A percentile compares a stretch with the other conserved stretches of the same genome.
Evolutionary conservation across 2,329 filamentous ascomycete species (phyloP).

Genomic region (Fusarium floridanum): DNA sequence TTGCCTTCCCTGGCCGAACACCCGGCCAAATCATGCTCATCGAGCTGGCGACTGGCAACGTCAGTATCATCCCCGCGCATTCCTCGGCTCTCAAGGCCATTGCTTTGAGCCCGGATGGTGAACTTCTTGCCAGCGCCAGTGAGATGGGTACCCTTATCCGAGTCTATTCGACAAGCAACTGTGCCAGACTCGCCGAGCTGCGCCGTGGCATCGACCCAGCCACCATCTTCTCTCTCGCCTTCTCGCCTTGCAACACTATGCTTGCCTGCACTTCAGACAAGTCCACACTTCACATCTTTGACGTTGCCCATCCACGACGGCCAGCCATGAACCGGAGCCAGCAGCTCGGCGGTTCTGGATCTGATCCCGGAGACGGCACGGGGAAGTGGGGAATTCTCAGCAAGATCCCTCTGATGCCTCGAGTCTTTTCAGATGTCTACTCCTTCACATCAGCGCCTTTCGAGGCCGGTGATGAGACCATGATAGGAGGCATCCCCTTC

Average conservation of each 20-base stretch:
- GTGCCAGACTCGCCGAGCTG: constrained; percentile 85
- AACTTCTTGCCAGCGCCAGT: constrained; percentile 89
- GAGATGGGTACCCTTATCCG: constrained; percentile 91
- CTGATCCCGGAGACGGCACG: constrained; percentile 64
- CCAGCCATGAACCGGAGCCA: constrained; percentile 51
- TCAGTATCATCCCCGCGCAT: constrained; percentile 95
- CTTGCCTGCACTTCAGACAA: constrained; percentile 97
- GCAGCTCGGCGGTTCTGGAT: constrained; percentile 43
- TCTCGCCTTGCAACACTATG: constrained; percentile 83
- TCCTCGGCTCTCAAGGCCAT: constrained; percentile 83
- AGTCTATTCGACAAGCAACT: constrained; percentile 84
- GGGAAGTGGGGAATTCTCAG: constrained; percentile 90
- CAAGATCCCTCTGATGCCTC: constrained; percentile 85
- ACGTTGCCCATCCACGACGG: constrained; percentile 74
- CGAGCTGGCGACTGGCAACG: constrained; percentile 80
- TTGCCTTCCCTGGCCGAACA: constrained; percentile 90
- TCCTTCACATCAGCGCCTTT: constrained; percentile 86
- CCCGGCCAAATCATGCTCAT: constrained; percentile 91
- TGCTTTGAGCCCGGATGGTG: constrained; percentile 82
- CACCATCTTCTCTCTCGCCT: constrained; percentile 86
- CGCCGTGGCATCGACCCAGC: constrained; percentile 91
- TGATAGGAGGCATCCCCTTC: constrained; percentile 59
- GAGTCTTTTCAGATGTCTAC: constrained; percentile 90
- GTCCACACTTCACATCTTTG: constrained; percentile 93
- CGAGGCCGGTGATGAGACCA: constrained; percentile 81